A percentile compares a stretch with the other conserved stretches of the same genome.
phyloP scores from a whole-genome alignment of 139 green algal genomes.

The Chlamydomonas schloesseri region DNA sequence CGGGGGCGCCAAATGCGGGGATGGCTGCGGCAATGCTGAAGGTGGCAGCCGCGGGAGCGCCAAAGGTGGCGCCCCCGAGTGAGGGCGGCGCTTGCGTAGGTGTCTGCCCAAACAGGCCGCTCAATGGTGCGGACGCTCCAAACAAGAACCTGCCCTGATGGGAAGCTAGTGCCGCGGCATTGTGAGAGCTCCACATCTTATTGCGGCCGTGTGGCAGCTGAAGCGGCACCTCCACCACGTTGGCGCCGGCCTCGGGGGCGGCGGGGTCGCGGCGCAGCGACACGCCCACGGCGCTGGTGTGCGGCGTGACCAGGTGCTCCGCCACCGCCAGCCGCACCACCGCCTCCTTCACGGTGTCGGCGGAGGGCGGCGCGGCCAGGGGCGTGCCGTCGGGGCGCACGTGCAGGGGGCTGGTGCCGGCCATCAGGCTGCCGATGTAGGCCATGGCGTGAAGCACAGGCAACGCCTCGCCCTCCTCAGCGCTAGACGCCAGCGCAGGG shows the following conservation, averaged over 20 bases:
- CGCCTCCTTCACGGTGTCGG: constrained; percentile 32
- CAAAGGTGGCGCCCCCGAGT: too few relatives aligned
- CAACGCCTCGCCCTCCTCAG: constrained; percentile 33
- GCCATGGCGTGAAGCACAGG: constrained; percentile 28
- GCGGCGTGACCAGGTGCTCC: constrained; percentile 51
- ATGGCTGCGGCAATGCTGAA: too few relatives aligned
- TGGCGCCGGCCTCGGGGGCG: constrained; percentile 11
- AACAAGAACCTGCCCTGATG: too few relatives aligned
- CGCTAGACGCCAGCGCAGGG: not conserved
- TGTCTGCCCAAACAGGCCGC: too few relatives aligned
- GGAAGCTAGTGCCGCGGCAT: too few relatives aligned
- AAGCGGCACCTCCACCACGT: constrained; percentile 44
- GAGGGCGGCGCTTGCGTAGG: too few relatives aligned
- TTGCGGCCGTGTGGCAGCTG: constrained; percentile 11
- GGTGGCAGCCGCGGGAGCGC: too few relatives aligned
- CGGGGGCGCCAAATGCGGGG: too few relatives aligned
- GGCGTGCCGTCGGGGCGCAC: constrained; percentile 18
- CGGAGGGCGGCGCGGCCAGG: not conserved
- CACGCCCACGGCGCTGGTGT: constrained; percentile 54
- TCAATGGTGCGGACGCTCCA: too few relatives aligned
- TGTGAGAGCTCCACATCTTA: too few relatives aligned
- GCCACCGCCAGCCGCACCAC: constrained; percentile 28
- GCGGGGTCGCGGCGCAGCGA: constrained; percentile 40
- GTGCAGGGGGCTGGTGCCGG: constrained; percentile 45
- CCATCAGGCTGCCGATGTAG: not conserved